A percentile compares a stretch with the other conserved stretches of the same genome.
Conservation (phyloP, 768 basidiomycete species). For the Tubosaeta sp. region DNA sequence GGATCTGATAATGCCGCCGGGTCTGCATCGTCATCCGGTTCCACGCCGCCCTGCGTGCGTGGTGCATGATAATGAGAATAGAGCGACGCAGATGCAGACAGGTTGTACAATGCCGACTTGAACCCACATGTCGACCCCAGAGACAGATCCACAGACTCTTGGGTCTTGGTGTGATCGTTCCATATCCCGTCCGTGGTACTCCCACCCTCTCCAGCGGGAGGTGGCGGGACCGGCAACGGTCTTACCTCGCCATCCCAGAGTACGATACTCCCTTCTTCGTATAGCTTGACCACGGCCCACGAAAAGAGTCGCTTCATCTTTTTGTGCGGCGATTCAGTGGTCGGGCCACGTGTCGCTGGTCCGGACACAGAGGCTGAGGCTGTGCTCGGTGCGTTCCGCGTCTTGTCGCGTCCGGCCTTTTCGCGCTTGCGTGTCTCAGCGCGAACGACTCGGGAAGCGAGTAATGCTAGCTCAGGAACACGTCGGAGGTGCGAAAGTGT, state of each 20-base stretch:
- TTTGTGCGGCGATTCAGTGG: conserved; percentile 23
- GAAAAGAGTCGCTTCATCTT: conserved; percentile 69
- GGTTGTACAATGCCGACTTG: background rate
- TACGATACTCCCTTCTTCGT: conserved; percentile 70
- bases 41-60: conserved; percentile 1
- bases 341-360: background rate
- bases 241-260: conserved; percentile 65
- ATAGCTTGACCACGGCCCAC: conserved; percentile 58
- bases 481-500: conserved; percentile 73
- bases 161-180: conserved; percentile 34
- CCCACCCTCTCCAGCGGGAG: background rate
- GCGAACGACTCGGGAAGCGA: conserved; percentile 62
- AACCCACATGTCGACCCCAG: background rate
- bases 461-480: conserved; percentile 59
- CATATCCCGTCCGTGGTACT: conserved; percentile 41
- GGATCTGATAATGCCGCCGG: conserved; percentile 57
- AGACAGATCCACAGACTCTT: background rate
- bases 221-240: conserved; percentile 25
- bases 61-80: conserved; percentile 26
- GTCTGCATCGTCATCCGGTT: conserved; percentile 35
- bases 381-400: background rate
- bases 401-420: conserved; percentile 42
- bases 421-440: conserved; percentile 55
- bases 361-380: background rate
- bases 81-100: conserved; percentile 18